Evolutionary conservation across 2,329 filamentous ascomycete species (phyloP).

Genomic region (Thermoascus crustaceus): DNA sequence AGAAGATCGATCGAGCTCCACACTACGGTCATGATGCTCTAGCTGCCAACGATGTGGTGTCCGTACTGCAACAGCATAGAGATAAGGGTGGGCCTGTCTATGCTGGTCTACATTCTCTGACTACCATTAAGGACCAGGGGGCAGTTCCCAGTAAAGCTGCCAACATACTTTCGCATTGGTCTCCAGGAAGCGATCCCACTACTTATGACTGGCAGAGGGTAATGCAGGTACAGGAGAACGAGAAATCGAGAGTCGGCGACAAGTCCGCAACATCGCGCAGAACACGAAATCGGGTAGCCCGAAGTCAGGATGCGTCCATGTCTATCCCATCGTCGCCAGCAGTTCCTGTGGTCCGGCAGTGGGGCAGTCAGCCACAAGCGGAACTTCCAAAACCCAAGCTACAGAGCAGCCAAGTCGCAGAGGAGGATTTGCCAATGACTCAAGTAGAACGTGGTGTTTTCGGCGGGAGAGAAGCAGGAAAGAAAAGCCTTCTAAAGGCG

Average conservation of each 20-base stretch:
- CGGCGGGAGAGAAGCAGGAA: slow-evolving; percentile 26
- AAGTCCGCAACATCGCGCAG: slow-evolving; percentile 13
- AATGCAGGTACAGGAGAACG: slow-evolving; percentile 12
- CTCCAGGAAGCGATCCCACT: slow-evolving; percentile 22
- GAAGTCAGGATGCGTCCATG: slow-evolving; percentile 11
- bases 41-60: not conserved
- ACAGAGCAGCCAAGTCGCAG: slow-evolving; percentile 27
- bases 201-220: slow-evolving; percentile 27
- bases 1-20: too few relatives aligned
- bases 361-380: slow-evolving; percentile 26
- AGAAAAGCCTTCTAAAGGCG: slow-evolving; percentile 19
- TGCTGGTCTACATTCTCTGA: slow-evolving; percentile 21
- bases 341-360: slow-evolving; percentile 17
- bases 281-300: slow-evolving; percentile 20
- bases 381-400: slow-evolving; percentile 12
- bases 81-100: slow-evolving; percentile 7
- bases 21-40: too few relatives aligned
- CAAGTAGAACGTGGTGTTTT: slow-evolving; percentile 33
- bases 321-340: slow-evolving; percentile 18
- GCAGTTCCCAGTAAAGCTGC: slow-evolving; percentile 16
- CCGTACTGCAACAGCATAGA: not conserved
- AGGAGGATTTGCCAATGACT: slow-evolving; percentile 31
- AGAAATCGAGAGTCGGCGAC: slow-evolving; percentile 12
- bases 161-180: slow-evolving; percentile 31
- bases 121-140: slow-evolving; percentile 17